Conservation (phyloP, 2,329 filamentous ascomycete species). For the Phaeoacremonium minimum region DNA sequence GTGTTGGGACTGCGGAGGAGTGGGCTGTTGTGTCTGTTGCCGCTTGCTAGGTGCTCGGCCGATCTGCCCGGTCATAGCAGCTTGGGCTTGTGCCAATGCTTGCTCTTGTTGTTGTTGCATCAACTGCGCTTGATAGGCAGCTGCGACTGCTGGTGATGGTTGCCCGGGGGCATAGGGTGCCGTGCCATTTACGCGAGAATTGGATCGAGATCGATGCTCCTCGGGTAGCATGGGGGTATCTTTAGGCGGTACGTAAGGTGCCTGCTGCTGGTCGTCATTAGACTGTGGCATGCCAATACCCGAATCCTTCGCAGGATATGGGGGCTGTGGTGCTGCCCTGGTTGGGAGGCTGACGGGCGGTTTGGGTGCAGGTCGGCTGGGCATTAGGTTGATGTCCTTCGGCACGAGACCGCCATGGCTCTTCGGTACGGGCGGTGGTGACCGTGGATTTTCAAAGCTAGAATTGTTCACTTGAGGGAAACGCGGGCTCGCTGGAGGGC, state of each 20-base stretch:
- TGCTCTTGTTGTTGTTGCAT: slow-evolving; percentile 84
- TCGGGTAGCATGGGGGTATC: slow-evolving; percentile 60
- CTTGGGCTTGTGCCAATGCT: slow-evolving; percentile 74
- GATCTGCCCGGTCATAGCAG: slow-evolving; percentile 68
- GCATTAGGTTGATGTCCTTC: slow-evolving; percentile 63
- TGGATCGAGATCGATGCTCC: slow-evolving; percentile 64
- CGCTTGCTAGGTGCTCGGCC: slow-evolving; percentile 72
- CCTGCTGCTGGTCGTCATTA: slow-evolving; percentile 48
- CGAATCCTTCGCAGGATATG: slow-evolving; percentile 57
- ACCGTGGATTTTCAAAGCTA: slow-evolving; percentile 95
- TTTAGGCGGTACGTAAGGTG: slow-evolving; percentile 43
- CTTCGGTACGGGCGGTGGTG: slow-evolving; percentile 82
- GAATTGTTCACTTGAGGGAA: slow-evolving; percentile 82
- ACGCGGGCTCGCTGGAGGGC: slow-evolving; percentile 77
- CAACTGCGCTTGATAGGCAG: slow-evolving; percentile 56
- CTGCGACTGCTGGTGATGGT: slow-evolving; percentile 30
- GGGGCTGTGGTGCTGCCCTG: slow-evolving; percentile 51
- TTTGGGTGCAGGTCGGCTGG: slow-evolving; percentile 80
- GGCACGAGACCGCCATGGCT: slow-evolving; percentile 40
- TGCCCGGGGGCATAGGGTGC: slow-evolving; percentile 44
- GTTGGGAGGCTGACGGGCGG: slow-evolving; percentile 66
- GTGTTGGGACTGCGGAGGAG: slow-evolving; percentile 49
- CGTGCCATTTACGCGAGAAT: slow-evolving; percentile 56
- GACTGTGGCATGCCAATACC: slow-evolving; percentile 58
- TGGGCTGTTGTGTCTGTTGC: slow-evolving; percentile 47